Evolutionary conservation across 1,284 basidiomycete genomes (phyloP).

Genomic region (Boletus smithii): DNA sequence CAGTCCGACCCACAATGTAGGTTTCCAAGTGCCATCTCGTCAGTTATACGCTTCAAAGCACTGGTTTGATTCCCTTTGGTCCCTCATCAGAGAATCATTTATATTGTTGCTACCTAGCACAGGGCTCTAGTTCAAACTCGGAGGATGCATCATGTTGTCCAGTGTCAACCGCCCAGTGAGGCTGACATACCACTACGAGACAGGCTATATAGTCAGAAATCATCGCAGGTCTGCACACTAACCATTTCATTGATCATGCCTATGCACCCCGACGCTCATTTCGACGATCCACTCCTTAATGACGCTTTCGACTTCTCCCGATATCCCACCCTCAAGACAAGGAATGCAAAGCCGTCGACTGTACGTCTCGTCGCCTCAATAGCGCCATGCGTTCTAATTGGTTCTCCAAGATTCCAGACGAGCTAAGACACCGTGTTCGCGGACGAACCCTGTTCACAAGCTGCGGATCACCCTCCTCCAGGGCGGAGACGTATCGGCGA

Average conservation of each 20-base stretch:
- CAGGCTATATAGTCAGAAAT: conserved; percentile 2
- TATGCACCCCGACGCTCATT: conserved; percentile 24
- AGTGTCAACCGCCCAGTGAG: conserved; percentile 15
- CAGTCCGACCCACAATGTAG: too few species aligned
- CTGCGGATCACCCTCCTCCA: neutral
- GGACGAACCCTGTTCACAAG: conserved; percentile 2
- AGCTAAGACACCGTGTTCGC: neutral
- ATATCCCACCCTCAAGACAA: conserved; percentile 14
- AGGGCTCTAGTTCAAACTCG: too few species aligned
- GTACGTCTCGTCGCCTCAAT: conserved; percentile 8
- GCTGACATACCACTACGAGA: conserved; percentile 17
- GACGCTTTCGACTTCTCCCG: conserved; percentile 23
- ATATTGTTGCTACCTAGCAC: too few species aligned
- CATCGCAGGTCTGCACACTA: neutral
- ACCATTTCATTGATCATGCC: neutral
- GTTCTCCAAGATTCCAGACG: neutral
- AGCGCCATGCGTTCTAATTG: neutral
- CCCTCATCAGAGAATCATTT: too few species aligned
- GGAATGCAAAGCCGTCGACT: neutral
- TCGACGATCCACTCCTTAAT: conserved; percentile 20
- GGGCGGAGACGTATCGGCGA: neutral
- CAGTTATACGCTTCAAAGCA: too few species aligned
- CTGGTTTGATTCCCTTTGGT: too few species aligned
- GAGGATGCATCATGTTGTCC: too few species aligned
- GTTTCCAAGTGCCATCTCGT: too few species aligned